These are phyloP conservation scores for Cercospora sojina DNA, from an alignment of 2,329 filamentous ascomycete species.

Conservation along the genomic window DNA sequence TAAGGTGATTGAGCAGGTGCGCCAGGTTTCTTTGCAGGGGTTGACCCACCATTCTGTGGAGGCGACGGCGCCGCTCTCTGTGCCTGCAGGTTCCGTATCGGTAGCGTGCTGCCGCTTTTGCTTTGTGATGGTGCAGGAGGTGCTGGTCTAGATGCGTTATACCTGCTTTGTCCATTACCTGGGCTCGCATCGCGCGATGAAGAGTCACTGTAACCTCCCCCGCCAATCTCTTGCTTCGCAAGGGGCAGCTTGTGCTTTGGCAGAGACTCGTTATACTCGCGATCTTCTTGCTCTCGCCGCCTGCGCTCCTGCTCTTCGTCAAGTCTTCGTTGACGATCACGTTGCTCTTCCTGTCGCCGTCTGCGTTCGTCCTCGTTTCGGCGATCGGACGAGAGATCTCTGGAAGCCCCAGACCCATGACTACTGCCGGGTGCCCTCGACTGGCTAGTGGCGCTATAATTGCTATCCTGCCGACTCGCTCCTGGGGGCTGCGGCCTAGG, in stretches of 20 bases:
- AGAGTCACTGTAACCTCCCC: slow-evolving; percentile 57
- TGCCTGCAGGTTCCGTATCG: slow-evolving; percentile 57
- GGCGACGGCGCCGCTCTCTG: slow-evolving; percentile 57
- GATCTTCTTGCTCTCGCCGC: slow-evolving; percentile 65
- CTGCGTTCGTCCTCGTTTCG: slow-evolving; percentile 44
- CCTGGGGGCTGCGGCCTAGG: slow-evolving; percentile 49
- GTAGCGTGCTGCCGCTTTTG: slow-evolving; percentile 32
- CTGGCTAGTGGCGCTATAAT: slow-evolving; percentile 37
- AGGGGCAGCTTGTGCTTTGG: slow-evolving; percentile 77
- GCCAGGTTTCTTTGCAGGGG: slow-evolving; percentile 29
- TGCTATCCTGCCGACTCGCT: slow-evolving; percentile 49
- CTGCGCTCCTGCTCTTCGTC: slow-evolving; percentile 48
- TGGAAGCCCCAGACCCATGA: slow-evolving; percentile 22
- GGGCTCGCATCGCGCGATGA: slow-evolving; percentile 44
- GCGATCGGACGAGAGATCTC: slow-evolving; percentile 32
- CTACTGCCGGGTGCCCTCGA: slow-evolving; percentile 24
- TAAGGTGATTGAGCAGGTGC: slow-evolving; percentile 33
- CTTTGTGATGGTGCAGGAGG: slow-evolving; percentile 50
- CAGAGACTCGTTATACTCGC: slow-evolving; percentile 81
- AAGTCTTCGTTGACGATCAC: slow-evolving; percentile 40
- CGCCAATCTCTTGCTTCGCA: slow-evolving; percentile 86
- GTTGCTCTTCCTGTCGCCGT: slow-evolving; percentile 43
- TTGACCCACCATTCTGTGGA: slow-evolving; percentile 33
- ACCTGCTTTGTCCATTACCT: slow-evolving; percentile 59
- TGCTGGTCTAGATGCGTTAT: slow-evolving; percentile 80